Conservation (phyloP, 306 rosid species). For the Corylus heterophylla region DNA sequence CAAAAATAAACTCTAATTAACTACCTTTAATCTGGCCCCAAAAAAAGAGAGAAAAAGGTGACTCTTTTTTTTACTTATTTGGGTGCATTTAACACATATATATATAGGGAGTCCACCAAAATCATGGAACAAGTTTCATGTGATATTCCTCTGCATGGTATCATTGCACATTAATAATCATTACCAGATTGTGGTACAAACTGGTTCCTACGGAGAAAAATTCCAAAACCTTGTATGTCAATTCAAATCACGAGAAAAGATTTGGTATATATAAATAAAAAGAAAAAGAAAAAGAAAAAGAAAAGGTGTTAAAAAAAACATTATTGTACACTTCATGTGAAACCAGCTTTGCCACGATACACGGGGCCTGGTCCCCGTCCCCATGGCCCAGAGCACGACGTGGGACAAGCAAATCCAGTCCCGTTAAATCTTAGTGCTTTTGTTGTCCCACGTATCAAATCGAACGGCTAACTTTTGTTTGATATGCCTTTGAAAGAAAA, state of each 20-base stretch:
- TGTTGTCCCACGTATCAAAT: conserved; percentile 36
- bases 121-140: too few relatives aligned
- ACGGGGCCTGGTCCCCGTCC: conserved; percentile 22
- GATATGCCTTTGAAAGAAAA: conserved; percentile 34
- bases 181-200: not conserved
- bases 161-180: conserved; percentile 20
- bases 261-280: not conserved
- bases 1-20: not conserved
- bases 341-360: conserved; percentile 12
- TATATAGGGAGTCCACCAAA: too few relatives aligned
- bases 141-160: not conserved
- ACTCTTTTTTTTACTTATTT: not conserved
- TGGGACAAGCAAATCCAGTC: conserved; percentile 7
- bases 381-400: conserved; percentile 11
- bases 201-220: not conserved
- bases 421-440: not conserved
- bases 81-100: not conserved
- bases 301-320: not conserved
- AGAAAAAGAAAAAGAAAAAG: too few relatives aligned
- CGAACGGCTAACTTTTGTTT: conserved; percentile 34
- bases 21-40: not conserved
- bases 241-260: conserved; percentile 12
- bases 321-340: conserved; percentile 14
- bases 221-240: not conserved
- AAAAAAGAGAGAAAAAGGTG: too few relatives aligned